Base-by-base conservation (phyloP, 495 filamentous ascomycete genomes). In the Penicillium ucsense region DNA sequence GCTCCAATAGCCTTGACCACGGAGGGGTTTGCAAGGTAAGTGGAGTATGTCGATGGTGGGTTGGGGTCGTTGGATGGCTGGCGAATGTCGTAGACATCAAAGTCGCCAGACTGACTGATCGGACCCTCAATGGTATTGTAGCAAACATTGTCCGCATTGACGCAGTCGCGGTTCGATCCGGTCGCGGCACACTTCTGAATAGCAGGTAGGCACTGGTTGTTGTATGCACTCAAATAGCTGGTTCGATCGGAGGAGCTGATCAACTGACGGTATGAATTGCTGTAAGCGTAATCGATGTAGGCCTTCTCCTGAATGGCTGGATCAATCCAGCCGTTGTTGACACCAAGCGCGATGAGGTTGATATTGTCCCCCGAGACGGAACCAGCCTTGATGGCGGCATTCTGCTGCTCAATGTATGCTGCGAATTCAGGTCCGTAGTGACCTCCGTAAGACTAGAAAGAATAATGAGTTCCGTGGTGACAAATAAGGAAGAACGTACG, bases 381-480 rank as follows among this genome's bases (percentile, higher is more conserved):
- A 3, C 72, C 72, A 7, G 49, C 45, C 20, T 55, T 51, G 44
- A 76, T 68, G 7, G 60, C 69, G 4, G 60, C 55, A 52, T 82
- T 82, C 54, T 79, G 74, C 8, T 69, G 46, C 43, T 73, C 53
- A 45, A 79, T 72, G 51, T 79, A 77, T 33, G 63, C 49, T 3
- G 69, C 67, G 47, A 80, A 79, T 38, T 69, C 75, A 8, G 77
- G 78, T 1, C 55, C 60, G 46, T 78, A 80, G 50, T 78, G 76
- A 5, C 76, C 77, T 20, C 77, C 77, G 47, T 81, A 81, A 0
- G 72, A 76, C 60, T 80, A 10, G n/a, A 4, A 33, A 8, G 6
- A 20, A 40, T 53, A 29, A 53, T 20, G 20, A 20, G 20, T 20
- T 20, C 20, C 20, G 1, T 20, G 20, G 20, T 20, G 20, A 20